A percentile compares a stretch with the other conserved stretches of the same genome.
Evolutionary conservation across 2,329 filamentous ascomycete genomes (phyloP).

Genomic region (Aspergillus texensis): DNA sequence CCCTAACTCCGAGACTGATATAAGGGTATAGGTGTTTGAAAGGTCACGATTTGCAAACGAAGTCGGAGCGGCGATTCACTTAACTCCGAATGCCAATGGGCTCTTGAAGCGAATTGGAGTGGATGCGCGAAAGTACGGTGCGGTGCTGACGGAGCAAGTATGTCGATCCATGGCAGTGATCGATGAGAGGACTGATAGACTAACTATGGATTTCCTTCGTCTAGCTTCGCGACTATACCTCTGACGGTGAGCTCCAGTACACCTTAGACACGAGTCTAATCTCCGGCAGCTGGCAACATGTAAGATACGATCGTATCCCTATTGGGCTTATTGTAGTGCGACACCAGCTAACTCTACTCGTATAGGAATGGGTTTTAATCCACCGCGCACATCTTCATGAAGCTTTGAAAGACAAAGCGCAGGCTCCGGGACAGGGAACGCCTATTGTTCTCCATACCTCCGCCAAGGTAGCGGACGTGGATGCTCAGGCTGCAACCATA

Average conservation of each 20-base stretch:
- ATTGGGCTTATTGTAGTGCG: too few relatives aligned
- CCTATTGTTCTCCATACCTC: slow-evolving; percentile 47
- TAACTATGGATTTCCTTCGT: neutral
- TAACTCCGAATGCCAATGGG: slow-evolving; percentile 64
- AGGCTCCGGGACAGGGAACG: slow-evolving; percentile 38
- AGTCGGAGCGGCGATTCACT: slow-evolving; percentile 63
- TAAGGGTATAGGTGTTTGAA: slow-evolving; percentile 52
- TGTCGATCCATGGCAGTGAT: neutral
- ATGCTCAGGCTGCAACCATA: slow-evolving; percentile 45
- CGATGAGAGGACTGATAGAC: neutral
- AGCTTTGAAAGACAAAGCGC: slow-evolving; percentile 53
- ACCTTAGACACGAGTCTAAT: slow-evolving; percentile 23
- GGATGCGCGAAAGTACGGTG: slow-evolving; percentile 43
- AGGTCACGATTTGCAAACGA: slow-evolving; percentile 60
- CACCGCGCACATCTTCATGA: slow-evolving; percentile 59
- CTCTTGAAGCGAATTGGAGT: slow-evolving; percentile 54
- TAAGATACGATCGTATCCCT: slow-evolving; percentile 14
- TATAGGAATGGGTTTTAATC: slow-evolving; percentile 53
- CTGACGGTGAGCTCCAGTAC: slow-evolving; percentile 40
- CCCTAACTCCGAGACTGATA: neutral
- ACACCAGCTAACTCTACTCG: neutral
- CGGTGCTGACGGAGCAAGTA: slow-evolving; percentile 38
- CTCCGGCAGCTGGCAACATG: slow-evolving; percentile 32
- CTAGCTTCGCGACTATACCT: slow-evolving; percentile 42
- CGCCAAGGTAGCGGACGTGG: slow-evolving; percentile 49